Base-by-base conservation (phyloP, 106 monocot species). In the Amphibolis antarctica region DNA sequence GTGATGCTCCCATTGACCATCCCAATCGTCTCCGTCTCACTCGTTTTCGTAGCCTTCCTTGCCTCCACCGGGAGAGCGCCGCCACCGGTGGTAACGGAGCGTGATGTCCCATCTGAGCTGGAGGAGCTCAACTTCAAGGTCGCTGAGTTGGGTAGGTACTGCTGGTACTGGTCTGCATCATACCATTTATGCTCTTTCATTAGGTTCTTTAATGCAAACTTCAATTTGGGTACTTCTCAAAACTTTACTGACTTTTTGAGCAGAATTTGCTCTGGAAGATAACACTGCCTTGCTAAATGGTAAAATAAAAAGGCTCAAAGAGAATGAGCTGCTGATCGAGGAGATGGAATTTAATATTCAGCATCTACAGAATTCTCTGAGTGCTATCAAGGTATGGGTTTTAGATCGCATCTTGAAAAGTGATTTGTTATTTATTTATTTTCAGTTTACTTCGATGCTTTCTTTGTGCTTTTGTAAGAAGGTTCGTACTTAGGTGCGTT, bases 271-370 rank as follows among this genome's bases (percentile, higher is more conserved):
- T 47, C 42, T 87, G 26, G 70, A 75, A 57, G 83, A 80, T 53
- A 80, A 64, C 59, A 69, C 60, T 0, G 27, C 57, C 44, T 59
- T 42, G 12, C 69, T 87, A 59, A 52, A 69, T 51, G 57, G 63
- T 12, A 83, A 75, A 73, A 53, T 48, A 10, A 62, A 67, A 20
- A 68, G 69, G 45, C 18, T 80, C 26, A 77, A 80, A 43, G 60
- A 83, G 69, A 63, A 70, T 15, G 66, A 44, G 20, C 75, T 66
- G 65, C 25, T 75, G 60, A 69, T 76, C 54, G 69, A 70, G 69
- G 77, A 77, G 63, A 65, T 83, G 87, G 87, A 83, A 49, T 53
- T 54, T 45, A 77, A 79, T 60, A 80, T 80, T 44, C 62, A 78
- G 47, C 22, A 44, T 67, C 49, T 87, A 60, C 69, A 79, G 42